A percentile compares a stretch with the other conserved stretches of the same genome.
phyloP scores from a whole-genome alignment of 2,329 filamentous ascomycete genomes.

The Ceratocystis papillata region DNA sequence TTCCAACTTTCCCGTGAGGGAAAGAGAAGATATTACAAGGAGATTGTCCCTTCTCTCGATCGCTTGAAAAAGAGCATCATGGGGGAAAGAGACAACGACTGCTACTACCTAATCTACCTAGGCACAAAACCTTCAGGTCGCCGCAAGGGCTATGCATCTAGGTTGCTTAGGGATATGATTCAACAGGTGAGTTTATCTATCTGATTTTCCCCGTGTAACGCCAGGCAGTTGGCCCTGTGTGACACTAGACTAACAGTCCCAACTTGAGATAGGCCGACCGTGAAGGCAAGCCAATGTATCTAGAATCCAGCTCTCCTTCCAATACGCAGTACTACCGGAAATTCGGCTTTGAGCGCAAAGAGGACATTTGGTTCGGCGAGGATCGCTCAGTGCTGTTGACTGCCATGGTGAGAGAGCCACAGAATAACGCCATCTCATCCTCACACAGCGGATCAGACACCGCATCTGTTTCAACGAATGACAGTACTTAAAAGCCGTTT shows the following conservation, averaged over 20 bases:
- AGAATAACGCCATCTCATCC: conserved; percentile 28
- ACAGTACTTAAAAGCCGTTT: conserved; percentile 20
- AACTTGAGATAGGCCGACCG: conserved; percentile 48
- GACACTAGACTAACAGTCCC: background rate
- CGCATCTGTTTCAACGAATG: conserved; percentile 13
- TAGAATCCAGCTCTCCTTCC: conserved; percentile 60
- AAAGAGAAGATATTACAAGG: conserved; percentile 61
- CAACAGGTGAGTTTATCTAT: conserved; percentile 39
- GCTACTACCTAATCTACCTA: conserved; percentile 76
- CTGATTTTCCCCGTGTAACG: background rate
- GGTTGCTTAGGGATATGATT: conserved; percentile 60
- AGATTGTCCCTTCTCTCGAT: conserved; percentile 65
- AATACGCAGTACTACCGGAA: conserved; percentile 65
- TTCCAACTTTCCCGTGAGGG: conserved; percentile 65
- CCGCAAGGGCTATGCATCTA: conserved; percentile 61
- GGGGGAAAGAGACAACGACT: conserved; percentile 53
- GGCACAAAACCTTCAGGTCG: conserved; percentile 61
- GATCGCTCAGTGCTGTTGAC: conserved; percentile 52
- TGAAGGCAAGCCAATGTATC: conserved; percentile 58
- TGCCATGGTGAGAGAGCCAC: conserved; percentile 73
- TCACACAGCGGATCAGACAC: conserved; percentile 9
- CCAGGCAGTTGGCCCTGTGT: background rate
- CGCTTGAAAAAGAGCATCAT: conserved; percentile 59
- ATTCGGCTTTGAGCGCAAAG: conserved; percentile 59
- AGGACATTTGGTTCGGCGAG: conserved; percentile 52